Base-by-base conservation (phyloP, 371 early-diverging fungal genomes). In the Mucor sp. region DNA sequence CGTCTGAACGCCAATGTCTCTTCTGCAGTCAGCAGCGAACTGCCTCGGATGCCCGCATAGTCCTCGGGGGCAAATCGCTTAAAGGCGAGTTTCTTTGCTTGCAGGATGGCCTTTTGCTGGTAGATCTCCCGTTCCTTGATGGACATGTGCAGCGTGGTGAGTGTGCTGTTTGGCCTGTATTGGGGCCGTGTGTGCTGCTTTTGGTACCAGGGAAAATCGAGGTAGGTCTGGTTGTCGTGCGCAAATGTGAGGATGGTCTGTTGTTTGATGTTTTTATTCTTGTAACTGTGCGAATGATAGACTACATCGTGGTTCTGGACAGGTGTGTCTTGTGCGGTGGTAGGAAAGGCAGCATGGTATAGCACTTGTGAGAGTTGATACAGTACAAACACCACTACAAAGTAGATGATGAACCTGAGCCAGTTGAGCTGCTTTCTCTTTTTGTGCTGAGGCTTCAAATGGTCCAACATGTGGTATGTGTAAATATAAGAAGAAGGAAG, bases 171-270 rank as follows among this genome's bases (percentile, higher is more conserved):
- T 4, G 65, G 67, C 14, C 6, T 50, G 21, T 62, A 64, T 12
- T 74, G 70, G 9, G 70, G 65, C 30, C 67, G 28, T 37, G 74
- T 69, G 37, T 68, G 66, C 11, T 41, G 15, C 17, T 30, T 56
- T 27, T 71, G 58, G 19, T 76, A 76, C 76, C 76, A 76, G 2
- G 76, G 76, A 17, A 76, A 66, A 27, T 76, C 70, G n/a, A 37
- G 23, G 28, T 60, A 66, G 3, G 59, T 66, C 5, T 44, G 59
- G 50, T 66, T 66, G 14, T 66, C 53, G 4, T 44, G 17, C 23
- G 23, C 37, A 23, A 48, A 66, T 6, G 59, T 15, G 2, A 66
- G 17, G 33, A 66, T 39, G 1, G 35, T 66, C 50, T 66, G 66
- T 6, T 59, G 32, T 30, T 66, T 60, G 19, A 43, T 48, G 25